Percentiles rank a stretch among this genome's conserved stretches.
phyloP scores from a whole-genome alignment of 2,329 filamentous ascomycete species.

The Ceratocystis variospora region DNA sequence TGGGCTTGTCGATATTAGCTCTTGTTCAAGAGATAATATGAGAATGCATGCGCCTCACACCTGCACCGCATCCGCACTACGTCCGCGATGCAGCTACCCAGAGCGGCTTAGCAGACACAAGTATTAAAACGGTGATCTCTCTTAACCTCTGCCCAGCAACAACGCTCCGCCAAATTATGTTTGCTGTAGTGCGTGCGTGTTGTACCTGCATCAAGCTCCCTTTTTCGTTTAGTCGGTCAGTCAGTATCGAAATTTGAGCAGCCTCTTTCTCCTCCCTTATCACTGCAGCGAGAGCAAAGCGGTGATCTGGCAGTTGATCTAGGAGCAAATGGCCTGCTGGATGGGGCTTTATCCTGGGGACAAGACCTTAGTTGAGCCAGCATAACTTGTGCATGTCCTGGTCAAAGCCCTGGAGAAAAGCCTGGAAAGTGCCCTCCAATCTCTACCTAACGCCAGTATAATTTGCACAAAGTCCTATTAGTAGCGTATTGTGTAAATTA shows the following conservation, averaged over 20 bases:
- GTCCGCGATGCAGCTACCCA: background rate
- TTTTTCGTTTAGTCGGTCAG: background rate
- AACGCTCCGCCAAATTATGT: background rate
- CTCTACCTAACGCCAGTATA: background rate
- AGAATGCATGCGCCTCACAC: constrained; percentile 2
- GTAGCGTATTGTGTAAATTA: background rate
- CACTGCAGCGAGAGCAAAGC: background rate
- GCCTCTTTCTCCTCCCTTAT: background rate
- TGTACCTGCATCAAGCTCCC: background rate
- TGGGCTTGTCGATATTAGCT: background rate
- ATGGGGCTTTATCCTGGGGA: background rate
- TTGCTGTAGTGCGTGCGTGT: background rate
- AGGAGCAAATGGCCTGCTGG: background rate
- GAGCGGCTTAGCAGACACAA: background rate
- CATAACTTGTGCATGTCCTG: background rate
- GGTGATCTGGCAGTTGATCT: background rate
- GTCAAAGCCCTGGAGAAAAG: background rate
- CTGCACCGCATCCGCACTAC: background rate
- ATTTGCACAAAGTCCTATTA: constrained; percentile 1
- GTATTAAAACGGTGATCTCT: background rate
- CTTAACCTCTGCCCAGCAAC: background rate
- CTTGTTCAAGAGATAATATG: background rate
- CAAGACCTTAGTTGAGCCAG: background rate
- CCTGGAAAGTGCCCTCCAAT: background rate
- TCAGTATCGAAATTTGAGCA: background rate